Evolutionary conservation across 768 basidiomycete species (phyloP), one percentile per base, ranked within the genome.

Genomic region (Tricholomella constricta): DNA sequence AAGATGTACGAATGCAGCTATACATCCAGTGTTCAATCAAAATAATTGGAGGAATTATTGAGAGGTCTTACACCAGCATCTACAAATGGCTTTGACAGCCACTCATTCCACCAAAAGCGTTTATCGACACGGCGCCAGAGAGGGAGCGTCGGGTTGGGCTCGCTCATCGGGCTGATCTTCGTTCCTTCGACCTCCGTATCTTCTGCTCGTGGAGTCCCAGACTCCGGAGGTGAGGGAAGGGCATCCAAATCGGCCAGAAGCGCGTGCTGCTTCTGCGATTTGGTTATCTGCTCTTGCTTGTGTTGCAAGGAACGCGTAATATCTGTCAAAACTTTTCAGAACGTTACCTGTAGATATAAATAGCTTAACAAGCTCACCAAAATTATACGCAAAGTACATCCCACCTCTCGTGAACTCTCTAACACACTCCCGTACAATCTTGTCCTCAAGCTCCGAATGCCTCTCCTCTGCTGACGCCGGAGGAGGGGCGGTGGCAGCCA

Each of bases 31-130:
- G 27, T 7, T 34, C 29, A 54, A 52, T 40, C 35, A 23, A 25
- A 6, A 23, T 9, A 2, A 26, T 9, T 17, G 19, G 48, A 22
- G 36, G 15, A 38, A 37, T 47, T n/a, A 7, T 38, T 14, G 25
- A 48, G 32, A 15, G 29, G 14, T 70, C 82, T 52, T 71, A 94
- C 93, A 19, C 94, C 94, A 40, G 87, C 86, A 55, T 98, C 92
- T 34, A 93, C 75, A 58, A 99, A 88, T 2, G 91, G 86, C 58
- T 88, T 88, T 23, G 83, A 78, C 52, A 98, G 78, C 79, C 84
- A 85, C 62, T 94, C 91, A 63, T 98, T 99, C 93, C 94, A 98
- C 90, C 94, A 98, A 67, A 92, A 98, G 37, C 89, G 86, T 42
- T 81, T 79, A 61, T 98, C 92, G 1, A 94, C 91, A 11, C 94